Evolutionary conservation across 2,329 filamentous ascomycete species (phyloP), one percentile per base, ranked within the genome.

Genomic region (Colletotrichum plurivorum): DNA sequence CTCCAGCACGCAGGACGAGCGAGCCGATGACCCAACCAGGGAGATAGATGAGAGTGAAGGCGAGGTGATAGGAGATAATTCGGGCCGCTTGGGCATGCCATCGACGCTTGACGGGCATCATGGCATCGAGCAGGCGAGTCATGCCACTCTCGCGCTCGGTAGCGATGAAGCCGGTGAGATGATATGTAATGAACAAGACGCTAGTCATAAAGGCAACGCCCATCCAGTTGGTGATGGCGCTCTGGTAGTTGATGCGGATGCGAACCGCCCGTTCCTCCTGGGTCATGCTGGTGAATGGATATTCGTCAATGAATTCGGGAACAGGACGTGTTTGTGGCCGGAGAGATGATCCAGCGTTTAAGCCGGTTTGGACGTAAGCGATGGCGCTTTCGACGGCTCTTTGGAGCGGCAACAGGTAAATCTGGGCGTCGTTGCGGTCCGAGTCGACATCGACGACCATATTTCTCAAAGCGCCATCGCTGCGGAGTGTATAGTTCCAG

Each of bases 401-500:
- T 78, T 97, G 94, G 22, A 97, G 83, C 1, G 94, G 95, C 18
- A 97, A 82, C 46, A 93, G 80, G 74, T 95, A 97, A 20, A 95
- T 84, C 78, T 97, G 87, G 55, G 89, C 89, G 77, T 94, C 92
- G 76, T 97, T 97, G 72, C 86, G 85, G 52, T 85, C 79, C n/a
- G 84, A 83, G 41, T 90, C 84, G 36, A 92, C 87, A 71, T 91
- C 85, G 70, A 97, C 90, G 63, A 86, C 88, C 8, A 80, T 78
- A 8, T 89, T 87, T 20, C 91, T 90, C 66, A 97, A 84, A 0
- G 89, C 85, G 43, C 91, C 91, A 76, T 97, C 95, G 3, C 90
- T 90, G 65, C 93, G 86, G 27, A 97, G 84, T 0, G 93, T 95
- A 76, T 97, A 98, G 79, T 96, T 97, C 95, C 95, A 97, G 52